phyloP scores from a whole-genome alignment of 2,329 filamentous ascomycete genomes.

The Metarhizium album region DNA sequence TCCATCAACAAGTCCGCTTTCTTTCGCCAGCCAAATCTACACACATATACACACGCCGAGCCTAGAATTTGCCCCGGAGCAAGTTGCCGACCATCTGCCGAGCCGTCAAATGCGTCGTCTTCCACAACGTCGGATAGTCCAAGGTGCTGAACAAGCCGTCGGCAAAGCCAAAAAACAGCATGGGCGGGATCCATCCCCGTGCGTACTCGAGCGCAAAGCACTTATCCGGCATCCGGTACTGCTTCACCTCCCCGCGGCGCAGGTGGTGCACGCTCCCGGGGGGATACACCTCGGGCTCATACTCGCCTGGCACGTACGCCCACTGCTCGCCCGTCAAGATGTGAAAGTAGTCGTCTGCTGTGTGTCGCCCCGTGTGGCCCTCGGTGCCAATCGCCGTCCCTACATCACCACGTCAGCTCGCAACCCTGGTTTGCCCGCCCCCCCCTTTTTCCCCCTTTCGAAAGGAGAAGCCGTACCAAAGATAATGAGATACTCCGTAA shows the following conservation, averaged over 20 bases:
- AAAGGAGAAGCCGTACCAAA: conserved; percentile 40
- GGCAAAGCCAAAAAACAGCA: conserved; percentile 83
- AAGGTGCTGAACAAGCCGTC: conserved; percentile 72
- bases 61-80: conserved; percentile 55
- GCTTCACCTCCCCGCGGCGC: conserved; percentile 59
- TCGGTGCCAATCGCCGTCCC: conserved; percentile 73
- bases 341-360: conserved; percentile 90
- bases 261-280: conserved; percentile 63
- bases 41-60: neutral
- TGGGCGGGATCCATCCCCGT: conserved; percentile 82
- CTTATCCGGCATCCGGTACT: conserved; percentile 68
- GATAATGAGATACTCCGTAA: conserved; percentile 86
- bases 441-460: no score
- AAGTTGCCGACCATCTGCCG: conserved; percentile 68
- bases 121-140: conserved; percentile 77
- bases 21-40: neutral
- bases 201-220: conserved; percentile 81
- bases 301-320: conserved; percentile 60
- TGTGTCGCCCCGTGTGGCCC: conserved; percentile 80
- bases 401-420: conserved; percentile 2
- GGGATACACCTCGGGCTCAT: conserved; percentile 58
- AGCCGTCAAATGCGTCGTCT: conserved; percentile 63
- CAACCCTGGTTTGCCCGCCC: neutral
- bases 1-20: neutral
- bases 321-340: conserved; percentile 71